Percentiles rank a stretch among this genome's conserved stretches.
phyloP scores from a whole-genome alignment of 2,329 filamentous ascomycete species.

The Ilyonectria destructans region DNA sequence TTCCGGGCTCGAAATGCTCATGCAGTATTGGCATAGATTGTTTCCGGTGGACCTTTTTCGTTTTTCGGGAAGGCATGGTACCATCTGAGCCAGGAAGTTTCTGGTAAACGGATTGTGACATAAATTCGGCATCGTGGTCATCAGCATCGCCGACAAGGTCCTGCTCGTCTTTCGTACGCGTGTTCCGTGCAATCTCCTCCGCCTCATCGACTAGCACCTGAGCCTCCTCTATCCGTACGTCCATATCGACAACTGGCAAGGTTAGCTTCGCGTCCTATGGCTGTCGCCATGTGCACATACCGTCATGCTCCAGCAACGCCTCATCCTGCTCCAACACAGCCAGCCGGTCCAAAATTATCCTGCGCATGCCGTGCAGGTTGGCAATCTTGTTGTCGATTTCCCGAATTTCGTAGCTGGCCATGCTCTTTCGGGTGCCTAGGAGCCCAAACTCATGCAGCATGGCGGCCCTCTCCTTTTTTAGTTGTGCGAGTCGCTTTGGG shows the following conservation, averaged over 20 bases:
- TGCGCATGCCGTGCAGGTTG: constrained; percentile 93
- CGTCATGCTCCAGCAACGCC: constrained; percentile 88
- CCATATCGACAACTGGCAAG: constrained; percentile 73
- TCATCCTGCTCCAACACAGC: constrained; percentile 93
- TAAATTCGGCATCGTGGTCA: constrained; percentile 76
- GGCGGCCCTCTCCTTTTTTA: constrained; percentile 85
- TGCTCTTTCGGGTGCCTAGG: constrained; percentile 93
- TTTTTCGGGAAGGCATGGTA: constrained; percentile 65
- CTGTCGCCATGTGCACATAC: constrained; percentile 64
- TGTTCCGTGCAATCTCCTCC: constrained; percentile 69
- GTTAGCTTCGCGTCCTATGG: constrained; percentile 50
- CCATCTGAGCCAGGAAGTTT: constrained; percentile 79
- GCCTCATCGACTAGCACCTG: constrained; percentile 73
- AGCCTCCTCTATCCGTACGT: constrained; percentile 74
- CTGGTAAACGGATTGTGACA: constrained; percentile 98
- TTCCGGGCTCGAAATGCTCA: constrained; percentile 94
- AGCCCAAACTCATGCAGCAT: constrained; percentile 92
- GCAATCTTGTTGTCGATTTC: constrained; percentile 98
- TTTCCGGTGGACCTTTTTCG: constrained; percentile 73
- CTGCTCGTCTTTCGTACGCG: constrained; percentile 68
- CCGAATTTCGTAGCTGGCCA: constrained; percentile 95
- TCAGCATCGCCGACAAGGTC: constrained; percentile 68
- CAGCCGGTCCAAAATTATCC: constrained; percentile 89
- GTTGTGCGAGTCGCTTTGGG: constrained; percentile 78
- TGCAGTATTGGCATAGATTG: constrained; percentile 96